A percentile compares a stretch with the other conserved stretches of the same genome.
These are phyloP conservation scores for Colletotrichum tofieldiae DNA, from an alignment of 2,329 filamentous ascomycete species.

Conservation along the genomic window DNA sequence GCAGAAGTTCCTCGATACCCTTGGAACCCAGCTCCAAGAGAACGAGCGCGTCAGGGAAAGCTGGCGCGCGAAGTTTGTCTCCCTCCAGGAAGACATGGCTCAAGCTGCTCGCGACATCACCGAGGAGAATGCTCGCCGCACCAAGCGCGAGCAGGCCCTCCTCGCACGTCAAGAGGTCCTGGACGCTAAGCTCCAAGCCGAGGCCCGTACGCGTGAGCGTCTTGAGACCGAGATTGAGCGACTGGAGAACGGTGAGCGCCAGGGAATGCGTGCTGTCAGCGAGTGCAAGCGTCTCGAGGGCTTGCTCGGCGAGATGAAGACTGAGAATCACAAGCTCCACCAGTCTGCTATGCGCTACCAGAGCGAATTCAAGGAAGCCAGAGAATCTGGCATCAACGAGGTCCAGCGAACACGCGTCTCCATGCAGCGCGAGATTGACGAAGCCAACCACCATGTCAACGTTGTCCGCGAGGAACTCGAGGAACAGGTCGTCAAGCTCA, in stretches of 20 bases:
- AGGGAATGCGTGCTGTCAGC: conserved; percentile 75
- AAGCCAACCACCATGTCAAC: conserved; percentile 89
- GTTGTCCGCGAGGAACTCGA: conserved; percentile 86
- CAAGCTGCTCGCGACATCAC: conserved; percentile 84
- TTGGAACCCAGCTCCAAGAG: conserved; percentile 87
- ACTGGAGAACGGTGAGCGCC: conserved; percentile 75
- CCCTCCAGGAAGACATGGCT: conserved; percentile 90
- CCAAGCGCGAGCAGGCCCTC: conserved; percentile 84
- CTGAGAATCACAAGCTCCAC: conserved; percentile 81
- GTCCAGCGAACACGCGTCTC: conserved; percentile 85
- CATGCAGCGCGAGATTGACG: conserved; percentile 86
- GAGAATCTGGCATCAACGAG: conserved; percentile 84
- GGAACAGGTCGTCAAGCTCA: conserved; percentile 80
- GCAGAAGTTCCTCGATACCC: conserved; percentile 79
- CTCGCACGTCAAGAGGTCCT: conserved; percentile 86
- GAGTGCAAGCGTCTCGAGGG: conserved; percentile 74
- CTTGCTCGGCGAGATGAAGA: conserved; percentile 70
- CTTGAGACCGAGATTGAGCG: conserved; percentile 78
- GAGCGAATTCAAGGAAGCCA: conserved; percentile 87
- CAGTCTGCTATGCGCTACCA: conserved; percentile 79
- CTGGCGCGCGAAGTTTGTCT: conserved; percentile 87
- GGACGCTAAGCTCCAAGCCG: conserved; percentile 82
- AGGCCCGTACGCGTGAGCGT: conserved; percentile 78
- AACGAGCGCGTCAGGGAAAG: conserved; percentile 87
- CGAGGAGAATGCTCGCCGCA: conserved; percentile 85